phyloP scores from a whole-genome alignment of 768 basidiomycete genomes.

The Psilocybe subaeruginosa region DNA sequence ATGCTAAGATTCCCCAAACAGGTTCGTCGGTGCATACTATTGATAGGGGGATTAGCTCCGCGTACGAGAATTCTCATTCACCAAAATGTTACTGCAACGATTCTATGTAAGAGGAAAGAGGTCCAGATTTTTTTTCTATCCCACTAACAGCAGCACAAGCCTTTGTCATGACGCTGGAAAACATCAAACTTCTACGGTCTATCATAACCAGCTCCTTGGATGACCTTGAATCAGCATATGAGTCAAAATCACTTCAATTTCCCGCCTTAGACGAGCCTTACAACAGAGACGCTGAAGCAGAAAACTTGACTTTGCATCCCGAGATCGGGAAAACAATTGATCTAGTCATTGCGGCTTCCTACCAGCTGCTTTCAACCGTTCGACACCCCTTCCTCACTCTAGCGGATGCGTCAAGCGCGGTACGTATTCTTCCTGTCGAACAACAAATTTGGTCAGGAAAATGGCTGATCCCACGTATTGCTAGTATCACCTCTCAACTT shows the following conservation, averaged over 20 bases:
- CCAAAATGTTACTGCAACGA: too few relatives aligned
- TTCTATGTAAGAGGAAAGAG: too few relatives aligned
- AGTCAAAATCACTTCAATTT: constrained; percentile 1
- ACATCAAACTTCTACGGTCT: constrained; percentile 1
- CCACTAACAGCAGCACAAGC: not conserved
- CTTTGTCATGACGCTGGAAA: not conserved
- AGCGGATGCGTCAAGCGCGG: constrained; percentile 3
- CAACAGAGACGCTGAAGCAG: not conserved
- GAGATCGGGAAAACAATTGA: constrained; percentile 1
- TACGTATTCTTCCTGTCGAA: not conserved
- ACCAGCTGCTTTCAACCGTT: constrained; percentile 8
- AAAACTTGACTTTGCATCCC: not conserved
- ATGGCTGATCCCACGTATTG: not conserved
- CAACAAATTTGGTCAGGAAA: too few relatives aligned
- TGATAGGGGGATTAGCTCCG: too few relatives aligned
- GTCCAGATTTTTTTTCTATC: not conserved
- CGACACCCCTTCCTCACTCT: constrained; percentile 10
- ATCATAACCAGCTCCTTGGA: constrained; percentile 7
- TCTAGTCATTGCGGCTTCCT: constrained; percentile 1
- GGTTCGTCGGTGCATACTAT: too few relatives aligned
- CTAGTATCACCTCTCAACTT: constrained; percentile 27
- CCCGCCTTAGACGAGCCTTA: constrained; percentile 7
- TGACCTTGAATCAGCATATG: constrained; percentile 2
- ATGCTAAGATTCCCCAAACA: too few relatives aligned
- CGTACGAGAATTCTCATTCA: too few relatives aligned